A percentile compares a stretch with the other conserved stretches of the same genome.
These are phyloP conservation scores for Ophiognomonia clavigignenti-juglandacearum DNA, from an alignment of 2,329 filamentous ascomycete genomes.

Conservation along the genomic window DNA sequence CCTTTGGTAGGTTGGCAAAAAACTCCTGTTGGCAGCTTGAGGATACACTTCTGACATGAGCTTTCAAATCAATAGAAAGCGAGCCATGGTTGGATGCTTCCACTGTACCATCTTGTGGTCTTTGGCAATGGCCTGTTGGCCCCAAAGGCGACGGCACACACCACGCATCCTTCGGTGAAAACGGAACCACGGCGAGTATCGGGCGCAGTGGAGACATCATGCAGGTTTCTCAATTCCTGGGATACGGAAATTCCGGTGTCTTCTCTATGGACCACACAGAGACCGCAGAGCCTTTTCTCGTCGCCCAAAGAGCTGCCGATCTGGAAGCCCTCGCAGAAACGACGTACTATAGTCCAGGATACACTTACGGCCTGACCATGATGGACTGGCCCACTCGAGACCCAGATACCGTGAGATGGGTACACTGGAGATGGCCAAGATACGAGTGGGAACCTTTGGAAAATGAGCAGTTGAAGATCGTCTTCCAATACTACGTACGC, in stretches of 20 bases:
- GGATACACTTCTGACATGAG: too few relatives aligned
- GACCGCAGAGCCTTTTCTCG: background rate
- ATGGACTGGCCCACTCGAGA: background rate
- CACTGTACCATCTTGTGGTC: too few relatives aligned
- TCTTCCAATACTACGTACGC: background rate
- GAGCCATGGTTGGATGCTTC: too few relatives aligned
- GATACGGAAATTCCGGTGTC: background rate
- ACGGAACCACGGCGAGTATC: constrained; percentile 1
- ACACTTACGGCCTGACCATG: background rate
- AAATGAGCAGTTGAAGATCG: too few relatives aligned
- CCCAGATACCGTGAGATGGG: background rate
- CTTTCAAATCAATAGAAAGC: too few relatives aligned
- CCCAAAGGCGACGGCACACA: too few relatives aligned
- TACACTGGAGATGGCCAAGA: background rate
- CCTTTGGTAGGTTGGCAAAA: too few relatives aligned
- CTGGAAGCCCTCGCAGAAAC: background rate
- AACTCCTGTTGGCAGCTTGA: too few relatives aligned
- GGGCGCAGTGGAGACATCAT: background rate
- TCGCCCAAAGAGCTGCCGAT: background rate
- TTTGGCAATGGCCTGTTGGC: too few relatives aligned
- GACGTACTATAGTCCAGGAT: too few relatives aligned
- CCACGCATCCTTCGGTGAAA: constrained; percentile 6
- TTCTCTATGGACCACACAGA: background rate
- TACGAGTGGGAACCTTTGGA: background rate
- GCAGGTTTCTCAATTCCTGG: background rate